Percentiles rank a stretch among this genome's conserved stretches.
These are phyloP conservation scores for Pythium utonaiense DNA, from an alignment of 352 stramenopile species.

Conservation along the genomic window DNA sequence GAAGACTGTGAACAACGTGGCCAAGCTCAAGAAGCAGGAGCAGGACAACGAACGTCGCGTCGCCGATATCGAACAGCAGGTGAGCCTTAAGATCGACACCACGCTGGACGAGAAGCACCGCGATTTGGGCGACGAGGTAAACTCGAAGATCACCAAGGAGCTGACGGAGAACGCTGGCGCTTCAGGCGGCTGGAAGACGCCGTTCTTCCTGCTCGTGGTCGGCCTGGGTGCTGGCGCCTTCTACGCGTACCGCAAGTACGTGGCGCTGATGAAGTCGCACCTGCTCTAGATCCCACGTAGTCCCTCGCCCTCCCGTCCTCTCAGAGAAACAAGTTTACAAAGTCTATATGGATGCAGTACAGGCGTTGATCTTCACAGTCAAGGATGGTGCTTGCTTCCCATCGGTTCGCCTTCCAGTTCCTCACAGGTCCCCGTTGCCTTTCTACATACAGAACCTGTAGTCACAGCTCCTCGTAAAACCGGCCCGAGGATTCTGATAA, in stretches of 20 bases:
- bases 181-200: slow-evolving; percentile 68
- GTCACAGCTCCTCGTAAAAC: slow-evolving; percentile 9
- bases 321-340: not conserved
- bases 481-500: slow-evolving; percentile 7
- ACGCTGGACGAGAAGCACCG: slow-evolving; percentile 58
- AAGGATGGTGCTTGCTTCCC: not conserved
- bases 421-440: no score
- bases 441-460: no score
- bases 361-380: not conserved
- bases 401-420: no score
- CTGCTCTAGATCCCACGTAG: slow-evolving; percentile 49
- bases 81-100: slow-evolving; percentile 57
- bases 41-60: slow-evolving; percentile 72
- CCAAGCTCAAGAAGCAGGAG: slow-evolving; percentile 73
- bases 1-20: slow-evolving; percentile 79
- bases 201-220: slow-evolving; percentile 71
- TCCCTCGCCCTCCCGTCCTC: no score
- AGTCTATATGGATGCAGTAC: slow-evolving; percentile 1
- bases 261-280: slow-evolving; percentile 83
- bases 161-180: slow-evolving; percentile 64
- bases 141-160: slow-evolving; percentile 77
- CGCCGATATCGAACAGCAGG: slow-evolving; percentile 61
- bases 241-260: slow-evolving; percentile 83
- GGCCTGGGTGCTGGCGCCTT: slow-evolving; percentile 40
- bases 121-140: slow-evolving; percentile 54